Conservation (phyloP, 495 filamentous ascomycete genomes). For the Hapsidospora chrysogenum region DNA sequence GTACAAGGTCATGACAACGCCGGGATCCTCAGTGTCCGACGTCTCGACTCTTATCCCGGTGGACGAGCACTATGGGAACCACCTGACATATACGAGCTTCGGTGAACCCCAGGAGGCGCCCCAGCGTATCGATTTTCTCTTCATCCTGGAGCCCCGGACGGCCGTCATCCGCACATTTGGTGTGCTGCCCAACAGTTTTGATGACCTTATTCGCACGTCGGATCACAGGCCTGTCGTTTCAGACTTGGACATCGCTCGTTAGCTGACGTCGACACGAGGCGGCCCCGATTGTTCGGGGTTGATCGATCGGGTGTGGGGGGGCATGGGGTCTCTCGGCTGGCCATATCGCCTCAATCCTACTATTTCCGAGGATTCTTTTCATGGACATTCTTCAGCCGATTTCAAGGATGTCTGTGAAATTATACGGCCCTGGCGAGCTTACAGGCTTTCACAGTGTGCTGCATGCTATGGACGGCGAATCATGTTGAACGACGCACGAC, state of each 20-base stretch:
- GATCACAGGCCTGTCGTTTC: conserved; percentile 64
- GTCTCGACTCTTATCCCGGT: conserved; percentile 10
- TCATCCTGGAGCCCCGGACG: conserved; percentile 6
- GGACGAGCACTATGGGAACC: conserved; percentile 12
- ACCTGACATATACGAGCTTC: conserved; percentile 51
- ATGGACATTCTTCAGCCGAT: neutral
- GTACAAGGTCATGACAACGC: conserved; percentile 34
- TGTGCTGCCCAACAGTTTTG: conserved; percentile 44
- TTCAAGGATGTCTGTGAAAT: too few species aligned
- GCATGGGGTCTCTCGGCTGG: neutral
- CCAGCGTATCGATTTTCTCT: conserved; percentile 15
- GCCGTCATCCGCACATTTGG: conserved; percentile 25
- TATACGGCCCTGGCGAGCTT: too few species aligned
- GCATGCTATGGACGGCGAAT: too few species aligned
- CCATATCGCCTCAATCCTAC: too few species aligned
- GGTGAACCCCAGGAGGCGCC: conserved; percentile 13
- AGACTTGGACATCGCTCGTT: conserved; percentile 27
- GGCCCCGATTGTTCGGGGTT: neutral
- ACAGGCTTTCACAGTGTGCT: too few species aligned
- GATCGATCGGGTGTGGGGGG: neutral
- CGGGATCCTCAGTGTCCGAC: conserved; percentile 12
- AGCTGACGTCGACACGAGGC: neutral
- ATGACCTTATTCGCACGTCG: conserved; percentile 51
- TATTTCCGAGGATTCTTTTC: neutral
- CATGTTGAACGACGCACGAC: too few species aligned